Base-by-base conservation (phyloP, 2,329 filamentous ascomycete genomes). In the Diaporthe sp. region DNA sequence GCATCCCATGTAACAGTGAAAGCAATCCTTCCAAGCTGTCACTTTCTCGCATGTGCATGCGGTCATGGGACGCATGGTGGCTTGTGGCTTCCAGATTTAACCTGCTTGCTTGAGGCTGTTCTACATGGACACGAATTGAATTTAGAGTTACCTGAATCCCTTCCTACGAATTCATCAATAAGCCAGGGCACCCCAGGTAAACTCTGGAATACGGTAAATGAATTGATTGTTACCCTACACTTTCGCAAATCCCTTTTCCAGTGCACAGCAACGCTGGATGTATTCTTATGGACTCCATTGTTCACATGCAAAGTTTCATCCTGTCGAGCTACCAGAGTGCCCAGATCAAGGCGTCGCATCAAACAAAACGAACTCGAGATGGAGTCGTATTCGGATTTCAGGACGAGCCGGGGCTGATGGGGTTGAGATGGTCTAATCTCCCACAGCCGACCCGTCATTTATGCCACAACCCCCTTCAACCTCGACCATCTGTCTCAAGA, bases 301-400 rank as follows among this genome's bases (percentile, higher is more conserved):
- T 34, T 34, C 42, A 15, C 15, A 22, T 49, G 25, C n/a, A 53
- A 28, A 6, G 47, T 39, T 17, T 22, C 28, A 22, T n/a, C 17
- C 61, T 22, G 61, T 34, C 47, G 22, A 70, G 49, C 47, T 12
- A 68, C 22, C 15, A 13, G 65, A 55, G n/a, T 22, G 65, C 47
- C 65, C 13, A 28, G 34, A 13, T 28, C 49, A 42, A 1, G 34
- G 49, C 34, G 34, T 42, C 42, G 49, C 65, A 55, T 4, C 49
- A 39, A 12, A 37, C 65, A 55, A 55, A 61, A 28, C 65, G 34
- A 70, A 55, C 15, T 55, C 49, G 65, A 70, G 65, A 55, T 55
- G 65, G 17, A 55, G 65, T 70, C 65, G 65, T 70, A 70, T 70
- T 70, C 65, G 65, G 65, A 70, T 55, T 39, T n/a, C 47, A 37